Evolutionary conservation across 2,329 filamentous ascomycete genomes (phyloP).

Genomic region (Conoideocrella luteorostrata): DNA sequence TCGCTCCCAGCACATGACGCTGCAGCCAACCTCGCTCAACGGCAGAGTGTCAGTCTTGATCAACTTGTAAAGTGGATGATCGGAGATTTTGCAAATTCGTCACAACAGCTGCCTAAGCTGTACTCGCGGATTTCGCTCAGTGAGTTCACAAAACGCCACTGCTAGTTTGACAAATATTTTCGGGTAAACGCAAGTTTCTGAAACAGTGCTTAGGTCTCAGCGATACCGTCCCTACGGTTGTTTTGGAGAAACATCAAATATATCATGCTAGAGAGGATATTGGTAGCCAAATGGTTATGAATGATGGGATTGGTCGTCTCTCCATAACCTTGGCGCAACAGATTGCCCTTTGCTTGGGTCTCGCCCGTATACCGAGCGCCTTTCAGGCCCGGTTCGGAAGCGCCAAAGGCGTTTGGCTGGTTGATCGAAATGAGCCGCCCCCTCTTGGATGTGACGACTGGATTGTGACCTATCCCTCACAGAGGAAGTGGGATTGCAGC

Average conservation of each 20-base stretch:
- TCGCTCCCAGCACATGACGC: slow-evolving; percentile 18
- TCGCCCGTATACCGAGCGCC: slow-evolving; percentile 51
- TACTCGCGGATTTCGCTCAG: slow-evolving; percentile 53
- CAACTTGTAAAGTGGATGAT: slow-evolving; percentile 49
- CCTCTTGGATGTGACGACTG: slow-evolving; percentile 40
- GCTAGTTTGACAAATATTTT: too few species aligned
- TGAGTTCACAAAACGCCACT: too few species aligned
- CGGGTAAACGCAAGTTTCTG: too few species aligned
- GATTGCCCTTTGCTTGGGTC: slow-evolving; percentile 44
- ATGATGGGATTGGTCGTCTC: slow-evolving; percentile 60
- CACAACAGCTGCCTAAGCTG: slow-evolving; percentile 46
- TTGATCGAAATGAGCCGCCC: slow-evolving; percentile 28
- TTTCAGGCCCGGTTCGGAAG: slow-evolving; percentile 66
- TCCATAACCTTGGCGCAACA: slow-evolving; percentile 51
- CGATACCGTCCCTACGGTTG: slow-evolving; percentile 39
- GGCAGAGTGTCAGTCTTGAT: slow-evolving; percentile 29
- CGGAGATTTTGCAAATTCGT: slow-evolving; percentile 34
- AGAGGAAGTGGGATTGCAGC: slow-evolving; percentile 59
- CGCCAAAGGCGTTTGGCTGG: slow-evolving; percentile 71
- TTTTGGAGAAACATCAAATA: slow-evolving; percentile 43
- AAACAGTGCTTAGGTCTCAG: slow-evolving; percentile 39
- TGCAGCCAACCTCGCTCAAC: slow-evolving; percentile 12
- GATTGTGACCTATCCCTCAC: slow-evolving; percentile 62
- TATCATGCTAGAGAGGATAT: slow-evolving; percentile 29
- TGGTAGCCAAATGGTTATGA: slow-evolving; percentile 44